Conservation (phyloP, 331 rosid species). For the Dryas integrifolia region DNA sequence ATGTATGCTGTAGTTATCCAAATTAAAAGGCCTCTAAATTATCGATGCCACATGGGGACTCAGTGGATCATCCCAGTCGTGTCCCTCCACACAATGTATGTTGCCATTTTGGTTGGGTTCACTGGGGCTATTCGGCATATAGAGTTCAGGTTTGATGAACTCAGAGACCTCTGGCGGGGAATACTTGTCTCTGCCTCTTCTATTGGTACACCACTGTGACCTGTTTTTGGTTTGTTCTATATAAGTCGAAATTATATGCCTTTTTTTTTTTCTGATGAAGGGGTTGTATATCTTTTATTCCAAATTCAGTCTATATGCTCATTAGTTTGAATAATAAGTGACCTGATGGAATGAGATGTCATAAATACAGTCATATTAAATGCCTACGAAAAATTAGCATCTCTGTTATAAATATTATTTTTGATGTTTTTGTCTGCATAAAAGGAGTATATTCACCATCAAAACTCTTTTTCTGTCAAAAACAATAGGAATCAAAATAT, state of each 20-base stretch:
- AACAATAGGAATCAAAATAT: neutral
- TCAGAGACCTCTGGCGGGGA: slow-evolving; percentile 92
- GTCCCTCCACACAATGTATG: slow-evolving; percentile 62
- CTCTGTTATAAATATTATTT: too few species aligned
- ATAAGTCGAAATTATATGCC: neutral
- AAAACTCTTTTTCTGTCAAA: neutral
- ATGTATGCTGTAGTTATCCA: slow-evolving; percentile 59
- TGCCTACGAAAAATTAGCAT: neutral
- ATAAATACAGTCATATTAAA: neutral
- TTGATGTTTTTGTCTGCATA: neutral
- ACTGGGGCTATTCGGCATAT: slow-evolving; percentile 78
- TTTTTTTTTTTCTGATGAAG: neutral
- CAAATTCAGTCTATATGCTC: neutral
- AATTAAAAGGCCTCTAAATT: slow-evolving; percentile 56
- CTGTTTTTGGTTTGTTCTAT: slow-evolving; percentile 20
- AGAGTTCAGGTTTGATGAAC: slow-evolving; percentile 94
- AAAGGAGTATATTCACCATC: neutral
- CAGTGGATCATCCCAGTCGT: slow-evolving; percentile 67
- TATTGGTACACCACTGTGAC: slow-evolving; percentile 52
- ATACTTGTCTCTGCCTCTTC: slow-evolving; percentile 65
- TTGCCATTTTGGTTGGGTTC: slow-evolving; percentile 67
- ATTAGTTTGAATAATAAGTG: neutral
- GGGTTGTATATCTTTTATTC: neutral
- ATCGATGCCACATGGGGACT: slow-evolving; percentile 70
- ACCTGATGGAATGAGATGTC: neutral